phyloP scores from a whole-genome alignment of 2,329 filamentous ascomycete species.

The Fusarium algeriense region DNA sequence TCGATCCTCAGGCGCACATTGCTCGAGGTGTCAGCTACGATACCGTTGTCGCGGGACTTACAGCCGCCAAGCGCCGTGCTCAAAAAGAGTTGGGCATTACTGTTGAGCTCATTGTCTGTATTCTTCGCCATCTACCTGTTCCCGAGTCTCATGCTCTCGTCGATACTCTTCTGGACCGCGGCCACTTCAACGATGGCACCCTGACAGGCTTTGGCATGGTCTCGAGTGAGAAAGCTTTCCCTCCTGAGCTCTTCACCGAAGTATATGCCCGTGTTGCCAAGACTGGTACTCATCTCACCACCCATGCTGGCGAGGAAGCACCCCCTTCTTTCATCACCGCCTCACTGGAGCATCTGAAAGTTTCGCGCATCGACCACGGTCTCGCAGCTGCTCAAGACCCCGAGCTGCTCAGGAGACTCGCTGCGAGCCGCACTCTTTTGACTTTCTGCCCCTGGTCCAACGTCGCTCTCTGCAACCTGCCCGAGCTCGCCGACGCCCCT shows the following conservation, averaged over 20 bases:
- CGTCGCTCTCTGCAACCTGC: constrained; percentile 57
- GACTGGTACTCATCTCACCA: constrained; percentile 69
- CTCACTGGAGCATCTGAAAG: constrained; percentile 71
- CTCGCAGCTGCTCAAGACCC: constrained; percentile 73
- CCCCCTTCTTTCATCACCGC: constrained; percentile 73
- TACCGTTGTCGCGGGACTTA: constrained; percentile 74
- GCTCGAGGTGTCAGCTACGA: constrained; percentile 71
- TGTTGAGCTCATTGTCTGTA: constrained; percentile 76
- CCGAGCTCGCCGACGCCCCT: constrained; percentile 57
- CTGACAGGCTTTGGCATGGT: constrained; percentile 76
- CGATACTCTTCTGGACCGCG: constrained; percentile 48
- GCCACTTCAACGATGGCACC: constrained; percentile 63
- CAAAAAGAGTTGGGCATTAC: constrained; percentile 72
- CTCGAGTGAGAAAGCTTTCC: constrained; percentile 70
- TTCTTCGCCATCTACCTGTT: constrained; percentile 76
- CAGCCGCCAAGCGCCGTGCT: constrained; percentile 69
- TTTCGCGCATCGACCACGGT: constrained; percentile 80
- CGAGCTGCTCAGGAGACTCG: constrained; percentile 69
- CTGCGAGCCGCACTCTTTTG: constrained; percentile 68
- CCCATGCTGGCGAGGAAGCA: constrained; percentile 82
- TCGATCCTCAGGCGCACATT: constrained; percentile 83
- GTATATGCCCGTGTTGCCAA: constrained; percentile 67
- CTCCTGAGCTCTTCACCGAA: constrained; percentile 70
- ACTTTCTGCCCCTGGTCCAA: constrained; percentile 82
- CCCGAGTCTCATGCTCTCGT: constrained; percentile 62